Evolutionary conservation across 305 asterid genomes (phyloP).

Genomic region (Ajuga reptans): DNA sequence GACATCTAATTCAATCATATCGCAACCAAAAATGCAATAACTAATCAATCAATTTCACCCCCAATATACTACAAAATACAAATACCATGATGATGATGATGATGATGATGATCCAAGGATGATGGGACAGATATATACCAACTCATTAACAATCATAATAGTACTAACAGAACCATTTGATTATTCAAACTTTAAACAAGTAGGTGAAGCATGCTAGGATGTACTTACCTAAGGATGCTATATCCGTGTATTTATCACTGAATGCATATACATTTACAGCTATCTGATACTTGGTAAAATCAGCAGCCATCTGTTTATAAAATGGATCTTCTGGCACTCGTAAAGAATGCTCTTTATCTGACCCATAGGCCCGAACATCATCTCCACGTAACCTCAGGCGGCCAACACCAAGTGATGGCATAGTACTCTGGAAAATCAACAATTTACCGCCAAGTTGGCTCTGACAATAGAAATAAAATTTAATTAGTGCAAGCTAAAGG

Average conservation of each 20-base stretch:
- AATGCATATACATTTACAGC: conserved; percentile 85
- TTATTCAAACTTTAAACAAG: background rate
- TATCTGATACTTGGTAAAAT: conserved; percentile 86
- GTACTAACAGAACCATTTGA: background rate
- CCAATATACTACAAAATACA: too few relatives aligned
- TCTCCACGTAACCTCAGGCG: conserved; percentile 91
- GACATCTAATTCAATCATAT: background rate
- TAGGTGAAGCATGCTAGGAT: background rate
- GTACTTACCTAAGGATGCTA: conserved; percentile 80
- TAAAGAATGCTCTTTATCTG: conserved; percentile 79
- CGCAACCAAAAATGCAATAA: background rate
- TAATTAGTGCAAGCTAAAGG: conserved; percentile 19
- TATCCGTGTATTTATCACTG: conserved; percentile 84
- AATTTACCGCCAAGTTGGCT: conserved; percentile 93
- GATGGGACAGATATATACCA: background rate
- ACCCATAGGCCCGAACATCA: conserved; percentile 72
- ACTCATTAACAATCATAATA: conserved; percentile 9
- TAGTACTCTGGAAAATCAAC: conserved; percentile 78
- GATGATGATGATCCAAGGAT: background rate
- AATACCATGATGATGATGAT: background rate
- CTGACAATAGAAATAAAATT: conserved; percentile 42
- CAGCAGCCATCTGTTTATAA: conserved; percentile 99
- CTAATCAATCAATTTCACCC: background rate
- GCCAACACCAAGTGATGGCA: conserved; percentile 94
- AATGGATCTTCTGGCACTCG: conserved; percentile 95